Base-by-base conservation (phyloP, 2,329 filamentous ascomycete genomes). In the Alternaria triticina region DNA sequence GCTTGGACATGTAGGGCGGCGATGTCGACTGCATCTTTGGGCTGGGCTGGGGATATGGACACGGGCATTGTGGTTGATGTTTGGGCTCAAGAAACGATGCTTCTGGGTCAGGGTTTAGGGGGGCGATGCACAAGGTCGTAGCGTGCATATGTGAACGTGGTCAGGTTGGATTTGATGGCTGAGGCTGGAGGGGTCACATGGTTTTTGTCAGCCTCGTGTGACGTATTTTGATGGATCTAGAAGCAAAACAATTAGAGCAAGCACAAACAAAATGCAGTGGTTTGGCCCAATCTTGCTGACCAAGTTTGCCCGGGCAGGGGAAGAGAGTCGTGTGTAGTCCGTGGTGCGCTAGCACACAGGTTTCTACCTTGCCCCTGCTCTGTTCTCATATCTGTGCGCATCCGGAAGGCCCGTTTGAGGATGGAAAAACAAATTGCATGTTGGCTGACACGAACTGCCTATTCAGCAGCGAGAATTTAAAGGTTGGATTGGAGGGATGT, bases 1-100 rank as follows among this genome's bases (percentile, higher is more conserved):
- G 62, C 62, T 22, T 59, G 43, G 23, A 49, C 43, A 36, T 64
- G 62, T 25, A 64, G 33, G 30, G 36, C 36, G 20, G 58, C 59
- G 20, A 64, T 56, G 10, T 36, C 47, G 5, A 59, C 28, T 25
- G 47, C 58, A 17, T 61, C 30, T 5, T 46, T 11, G 27, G 47
- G 49, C 22, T 49, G 28, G 44, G 62, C 62, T 23, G 59, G 28
- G 17, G 22, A 17, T 30, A 62, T 58, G 25, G 9, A 28, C 3
- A 59, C 28, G 30, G 30, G 6, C 56, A 54, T 54, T 10, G 49
- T 23, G 12, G 8, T 15, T 8, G 47, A 33, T 36, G 28, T 33
- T 36, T 15, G 20, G 49, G 7, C 33, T 51, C 28, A n/a, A 9
- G 12, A 23, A 5, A 51, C 6, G 27, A 22, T 5, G 47, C 28